Evolutionary conservation across 306 rosid genomes (phyloP).

Genomic region (Argentina anserina): DNA sequence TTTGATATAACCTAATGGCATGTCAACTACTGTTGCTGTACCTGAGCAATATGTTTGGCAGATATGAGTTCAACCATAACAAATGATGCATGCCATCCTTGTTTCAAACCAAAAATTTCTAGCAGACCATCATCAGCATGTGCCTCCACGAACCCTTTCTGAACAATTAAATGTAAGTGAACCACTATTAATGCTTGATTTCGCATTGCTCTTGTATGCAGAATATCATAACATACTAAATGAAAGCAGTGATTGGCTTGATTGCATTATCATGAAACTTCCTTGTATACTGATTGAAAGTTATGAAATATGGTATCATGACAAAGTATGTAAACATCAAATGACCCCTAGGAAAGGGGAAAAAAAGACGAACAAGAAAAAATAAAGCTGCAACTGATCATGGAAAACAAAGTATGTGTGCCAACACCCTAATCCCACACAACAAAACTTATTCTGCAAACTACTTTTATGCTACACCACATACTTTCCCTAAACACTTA

Average conservation of each 20-base stretch:
- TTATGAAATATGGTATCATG: no score
- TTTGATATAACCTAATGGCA: background rate
- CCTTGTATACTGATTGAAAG: background rate
- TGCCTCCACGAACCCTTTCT: constrained; percentile 96
- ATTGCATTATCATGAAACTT: background rate
- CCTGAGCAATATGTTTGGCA: constrained; percentile 98
- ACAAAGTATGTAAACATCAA: background rate
- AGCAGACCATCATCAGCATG: constrained; percentile 89
- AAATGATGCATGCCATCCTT: constrained; percentile 99
- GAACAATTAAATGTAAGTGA: constrained; percentile 24
- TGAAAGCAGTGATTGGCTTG: background rate
- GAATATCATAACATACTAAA: background rate
- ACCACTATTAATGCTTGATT: background rate
- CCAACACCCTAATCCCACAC: background rate
- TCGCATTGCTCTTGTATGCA: background rate
- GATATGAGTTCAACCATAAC: constrained; percentile 92
- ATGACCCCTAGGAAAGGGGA: background rate
- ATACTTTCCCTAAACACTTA: constrained; percentile 9
- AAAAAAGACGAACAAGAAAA: background rate
- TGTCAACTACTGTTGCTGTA: constrained; percentile 16
- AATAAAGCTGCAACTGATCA: background rate
- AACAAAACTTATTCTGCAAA: background rate
- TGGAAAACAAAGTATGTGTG: background rate
- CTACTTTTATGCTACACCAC: background rate
- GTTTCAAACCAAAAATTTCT: constrained; percentile 95